Base-by-base conservation (phyloP, 1,139 yeast genomes). In the Hyphopichia buzzinii region DNA sequence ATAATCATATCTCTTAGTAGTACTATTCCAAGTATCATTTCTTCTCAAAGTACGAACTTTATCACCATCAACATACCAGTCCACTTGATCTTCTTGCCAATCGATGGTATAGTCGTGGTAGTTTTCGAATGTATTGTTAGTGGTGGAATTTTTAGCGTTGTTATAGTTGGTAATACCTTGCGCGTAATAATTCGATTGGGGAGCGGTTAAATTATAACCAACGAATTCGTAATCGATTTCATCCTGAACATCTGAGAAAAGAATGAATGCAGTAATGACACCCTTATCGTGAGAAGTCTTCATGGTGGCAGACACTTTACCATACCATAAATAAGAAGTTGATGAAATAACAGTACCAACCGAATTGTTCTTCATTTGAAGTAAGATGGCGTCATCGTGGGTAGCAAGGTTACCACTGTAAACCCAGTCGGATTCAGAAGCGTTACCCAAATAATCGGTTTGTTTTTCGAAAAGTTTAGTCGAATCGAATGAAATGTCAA, bases 201-300 rank as follows among this genome's bases (percentile, higher is more conserved):
- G 85, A 26, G 64, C 58, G 13, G 71, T 70, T 50, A 84, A 65
- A 54, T 84, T 77, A 49, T 75, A 74, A 42, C 97, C 97, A 40
- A 88, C 81, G 50, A 79, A 83, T 66, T 89, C 97, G 54, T 66
- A 82, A 75, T 89, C 97, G 51, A 89, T 76, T 72, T 90, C 97
- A 67, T 89, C 97, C 62, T 84, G 81, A 30, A 85, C 88, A 51
- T 86, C 88, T 2, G 95, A 85, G 65, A 80, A 85, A 41, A 87
- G 62, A 57, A 89, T 87, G 51, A 83, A 79, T n/a, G 96, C 92
- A 14, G 94, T 75, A 43, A 89, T 77, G 34, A 89, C 96, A 67
- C 97, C 97, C 23, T 63, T 69, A 36, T 77, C 79, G 52, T 79
- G 86, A 1, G 96, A 84, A 1, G 94, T 71, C 62, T 84, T 86